These are phyloP conservation scores for Vicia villosa DNA, from an alignment of 306 rosid genomes.

Conservation along the genomic window DNA sequence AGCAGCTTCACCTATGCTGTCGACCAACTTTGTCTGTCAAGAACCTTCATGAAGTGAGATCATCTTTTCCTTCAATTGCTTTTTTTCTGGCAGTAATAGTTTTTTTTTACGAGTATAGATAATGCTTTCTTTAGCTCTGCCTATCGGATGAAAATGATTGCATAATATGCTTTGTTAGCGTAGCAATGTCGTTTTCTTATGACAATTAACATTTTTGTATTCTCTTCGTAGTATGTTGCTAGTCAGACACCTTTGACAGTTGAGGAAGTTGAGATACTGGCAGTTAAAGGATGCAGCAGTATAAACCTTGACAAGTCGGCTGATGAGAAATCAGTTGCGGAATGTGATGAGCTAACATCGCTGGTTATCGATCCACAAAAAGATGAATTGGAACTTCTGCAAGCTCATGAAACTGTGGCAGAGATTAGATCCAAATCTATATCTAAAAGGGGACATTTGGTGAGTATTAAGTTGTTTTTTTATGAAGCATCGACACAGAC, in stretches of 20 bases:
- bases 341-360: slow-evolving; percentile 39
- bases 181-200: slow-evolving; percentile 18
- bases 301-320: slow-evolving; percentile 37
- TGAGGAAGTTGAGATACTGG: slow-evolving; percentile 77
- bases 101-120: neutral
- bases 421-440: slow-evolving; percentile 62
- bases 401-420: slow-evolving; percentile 66
- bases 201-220: slow-evolving; percentile 28
- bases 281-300: slow-evolving; percentile 47
- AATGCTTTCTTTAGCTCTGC: neutral
- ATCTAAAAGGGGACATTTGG: slow-evolving; percentile 61
- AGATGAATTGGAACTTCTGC: slow-evolving; percentile 66
- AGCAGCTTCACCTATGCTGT: slow-evolving; percentile 83
- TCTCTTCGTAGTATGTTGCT: slow-evolving; percentile 62
- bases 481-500: neutral
- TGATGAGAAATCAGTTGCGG: slow-evolving; percentile 25
- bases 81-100: slow-evolving; percentile 17
- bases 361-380: slow-evolving; percentile 52
- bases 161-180: slow-evolving; percentile 6
- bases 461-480: slow-evolving; percentile 42
- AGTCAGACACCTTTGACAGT: slow-evolving; percentile 56
- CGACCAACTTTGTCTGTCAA: slow-evolving; percentile 74
- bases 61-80: slow-evolving; percentile 25
- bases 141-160: neutral
- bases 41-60: slow-evolving; percentile 75